Base-by-base conservation (phyloP, 2,329 filamentous ascomycete species). In the Hypoxylon sp. region DNA sequence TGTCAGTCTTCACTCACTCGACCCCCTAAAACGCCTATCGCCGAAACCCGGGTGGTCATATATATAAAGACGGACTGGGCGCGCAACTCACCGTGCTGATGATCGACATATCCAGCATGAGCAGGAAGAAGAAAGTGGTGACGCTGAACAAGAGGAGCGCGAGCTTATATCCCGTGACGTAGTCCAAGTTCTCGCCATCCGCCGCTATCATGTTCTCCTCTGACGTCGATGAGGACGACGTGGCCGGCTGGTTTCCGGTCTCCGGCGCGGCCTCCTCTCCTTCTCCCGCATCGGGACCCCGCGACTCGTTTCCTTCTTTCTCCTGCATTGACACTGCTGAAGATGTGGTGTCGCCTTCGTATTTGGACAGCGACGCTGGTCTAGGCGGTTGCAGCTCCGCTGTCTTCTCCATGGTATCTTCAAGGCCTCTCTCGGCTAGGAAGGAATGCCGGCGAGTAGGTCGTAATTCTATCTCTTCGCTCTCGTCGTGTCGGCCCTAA, bases 101-200 rank as follows among this genome's bases (percentile, higher is more conserved):
- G 56, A 89, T 87, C 0, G 85, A 85, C 40, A 81, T 83, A 62
- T 88, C 86, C 3, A 88, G 69, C 67, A 87, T 71, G 76, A 85
- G 82, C 17, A 86, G 70, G 65, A 86, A 86, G 13, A 80, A 79
- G 6, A 80, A 81, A 2, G 84, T 67, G 0, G 82, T 83, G 13
- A 86, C 73, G 1, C 77, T 77, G 5, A 67, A 65, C 17, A 82
- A 66, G 7, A 78, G 69, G 10, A 71, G 44, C 2, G 57, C 17
- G 6, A 78, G 71, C 55, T 74, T 76, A 31, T 72, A 62, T 11
- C 77, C 77, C 3, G 70, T 67, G 7, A 78, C 61, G 33, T 77
- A 75, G 6, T 78, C 75, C 6, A 46, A 46, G 13, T 67, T 59
- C 33, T 74, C 69, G 22, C 65, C 70, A n/a, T 68, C 66, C 50